Evolutionary conservation across 2,329 filamentous ascomycete species (phyloP).

Genomic region (Botryotinia calthae): DNA sequence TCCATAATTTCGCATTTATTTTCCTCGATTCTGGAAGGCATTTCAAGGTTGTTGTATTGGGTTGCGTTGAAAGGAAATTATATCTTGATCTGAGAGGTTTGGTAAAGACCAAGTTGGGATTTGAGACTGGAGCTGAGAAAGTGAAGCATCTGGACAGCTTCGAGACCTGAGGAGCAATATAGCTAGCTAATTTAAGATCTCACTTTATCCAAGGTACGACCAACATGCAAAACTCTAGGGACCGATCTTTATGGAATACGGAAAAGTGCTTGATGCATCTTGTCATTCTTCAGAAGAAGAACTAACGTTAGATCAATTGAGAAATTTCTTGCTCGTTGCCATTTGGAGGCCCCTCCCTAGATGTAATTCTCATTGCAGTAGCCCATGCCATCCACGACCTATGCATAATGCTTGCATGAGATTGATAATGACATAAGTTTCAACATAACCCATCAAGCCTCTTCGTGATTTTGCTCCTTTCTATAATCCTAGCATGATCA

Average conservation of each 20-base stretch:
- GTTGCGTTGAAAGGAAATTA: not conserved
- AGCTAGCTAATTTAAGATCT: not conserved
- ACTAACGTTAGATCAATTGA: not conserved
- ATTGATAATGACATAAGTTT: not conserved
- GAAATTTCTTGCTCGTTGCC: not conserved
- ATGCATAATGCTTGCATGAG: not conserved
- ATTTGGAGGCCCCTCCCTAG: not conserved
- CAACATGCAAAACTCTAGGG: not conserved
- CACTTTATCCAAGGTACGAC: not conserved
- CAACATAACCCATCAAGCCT: not conserved
- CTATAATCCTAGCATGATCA: not conserved
- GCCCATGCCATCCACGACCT: not conserved
- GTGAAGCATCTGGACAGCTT: not conserved
- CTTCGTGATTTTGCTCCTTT: not conserved
- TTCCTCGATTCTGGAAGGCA: not conserved
- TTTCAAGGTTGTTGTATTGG: fast-evolving
- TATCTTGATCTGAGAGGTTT: not conserved
- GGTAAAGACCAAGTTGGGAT: not conserved
- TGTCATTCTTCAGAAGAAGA: not conserved
- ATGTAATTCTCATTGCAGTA: not conserved
- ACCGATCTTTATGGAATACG: not conserved
- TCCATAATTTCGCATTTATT: not conserved
- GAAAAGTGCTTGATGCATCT: not conserved
- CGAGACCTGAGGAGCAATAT: not conserved
- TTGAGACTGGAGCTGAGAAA: not conserved